phyloP scores from a whole-genome alignment of 139 green algal genomes.

The Coelastrella sp. region DNA sequence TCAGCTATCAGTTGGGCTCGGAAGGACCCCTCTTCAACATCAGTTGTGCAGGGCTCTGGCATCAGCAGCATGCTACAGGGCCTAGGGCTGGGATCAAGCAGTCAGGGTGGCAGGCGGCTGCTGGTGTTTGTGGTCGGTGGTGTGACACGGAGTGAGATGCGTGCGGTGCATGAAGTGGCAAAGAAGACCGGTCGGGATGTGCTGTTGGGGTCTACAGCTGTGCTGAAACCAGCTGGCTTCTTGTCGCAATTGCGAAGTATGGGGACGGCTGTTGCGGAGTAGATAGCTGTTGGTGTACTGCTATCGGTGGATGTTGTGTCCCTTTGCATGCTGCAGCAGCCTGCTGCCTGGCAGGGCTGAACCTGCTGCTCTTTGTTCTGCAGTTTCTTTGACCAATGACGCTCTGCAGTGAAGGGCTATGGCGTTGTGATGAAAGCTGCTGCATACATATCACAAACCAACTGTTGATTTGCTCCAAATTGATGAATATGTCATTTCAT shows the following conservation, averaged over 20 bases:
- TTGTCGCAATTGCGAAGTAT: constrained; percentile 69
- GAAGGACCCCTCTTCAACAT: neutral
- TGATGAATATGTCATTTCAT: too few relatives aligned
- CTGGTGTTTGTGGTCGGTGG: constrained; percentile 93
- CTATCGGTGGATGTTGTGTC: too few relatives aligned
- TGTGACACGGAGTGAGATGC: constrained; percentile 86
- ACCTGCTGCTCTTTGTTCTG: too few relatives aligned
- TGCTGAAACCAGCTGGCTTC: constrained; percentile 81
- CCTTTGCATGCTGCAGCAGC: too few relatives aligned
- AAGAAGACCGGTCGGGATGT: constrained; percentile 76
- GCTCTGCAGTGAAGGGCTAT: too few relatives aligned
- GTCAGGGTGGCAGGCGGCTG: constrained; percentile 62
- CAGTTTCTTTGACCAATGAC: too few relatives aligned
- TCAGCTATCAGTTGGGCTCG: constrained; percentile 56
- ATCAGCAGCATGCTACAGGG: neutral
- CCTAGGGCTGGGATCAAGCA: neutral
- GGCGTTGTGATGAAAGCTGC: too few relatives aligned
- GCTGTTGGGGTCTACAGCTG: constrained; percentile 80
- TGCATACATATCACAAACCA: too few relatives aligned
- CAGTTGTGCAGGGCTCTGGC: neutral
- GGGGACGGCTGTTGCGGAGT: neutral
- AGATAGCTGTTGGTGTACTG: neutral
- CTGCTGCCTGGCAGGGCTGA: too few relatives aligned
- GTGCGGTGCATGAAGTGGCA: constrained; percentile 83
- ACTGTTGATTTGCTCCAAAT: too few relatives aligned